Evolutionary conservation across 1,284 basidiomycete species (phyloP).

Genomic region (Cutaneotrichosporon sp.): DNA sequence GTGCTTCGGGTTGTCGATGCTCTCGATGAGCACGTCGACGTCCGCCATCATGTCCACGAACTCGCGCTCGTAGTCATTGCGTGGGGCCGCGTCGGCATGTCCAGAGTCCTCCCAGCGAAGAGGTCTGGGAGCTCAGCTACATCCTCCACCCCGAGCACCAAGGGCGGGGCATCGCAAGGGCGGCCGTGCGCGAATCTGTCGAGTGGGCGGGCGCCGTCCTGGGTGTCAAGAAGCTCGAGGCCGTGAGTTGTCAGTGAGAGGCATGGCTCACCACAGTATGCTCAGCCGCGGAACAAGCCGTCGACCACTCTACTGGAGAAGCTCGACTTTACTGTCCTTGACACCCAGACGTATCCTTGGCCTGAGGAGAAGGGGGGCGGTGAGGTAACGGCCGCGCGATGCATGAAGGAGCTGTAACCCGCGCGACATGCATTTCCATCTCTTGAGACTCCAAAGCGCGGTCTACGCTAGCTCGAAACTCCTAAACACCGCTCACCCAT

Average conservation of each 20-base stretch:
- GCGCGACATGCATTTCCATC: too few relatives aligned
- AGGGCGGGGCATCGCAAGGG: not conserved
- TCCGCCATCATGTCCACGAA: not conserved
- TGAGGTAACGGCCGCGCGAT: not conserved
- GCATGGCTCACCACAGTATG: not conserved
- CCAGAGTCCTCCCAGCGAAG: not conserved
- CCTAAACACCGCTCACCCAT: too few relatives aligned
- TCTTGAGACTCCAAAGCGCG: too few relatives aligned
- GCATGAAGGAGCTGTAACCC: conserved; percentile 1
- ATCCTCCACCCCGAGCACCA: conserved; percentile 2
- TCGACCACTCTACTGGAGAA: not conserved
- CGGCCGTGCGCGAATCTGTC: not conserved
- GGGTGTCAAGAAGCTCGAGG: conserved; percentile 2
- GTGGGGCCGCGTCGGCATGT: not conserved
- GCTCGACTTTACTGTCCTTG: not conserved
- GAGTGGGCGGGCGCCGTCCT: not conserved
- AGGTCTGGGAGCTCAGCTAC: conserved; percentile 7
- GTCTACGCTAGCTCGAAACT: too few relatives aligned
- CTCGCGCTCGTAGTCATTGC: not conserved
- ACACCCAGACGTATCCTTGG: not conserved
- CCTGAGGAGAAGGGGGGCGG: conserved; percentile 2
- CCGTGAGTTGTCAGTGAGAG: not conserved
- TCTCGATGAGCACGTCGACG: conserved; percentile 2
- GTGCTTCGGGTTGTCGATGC: not conserved
- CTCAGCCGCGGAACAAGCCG: not conserved